Evolutionary conservation across 2,329 filamentous ascomycete species (phyloP).

Genomic region (Raffaelea arxii): DNA sequence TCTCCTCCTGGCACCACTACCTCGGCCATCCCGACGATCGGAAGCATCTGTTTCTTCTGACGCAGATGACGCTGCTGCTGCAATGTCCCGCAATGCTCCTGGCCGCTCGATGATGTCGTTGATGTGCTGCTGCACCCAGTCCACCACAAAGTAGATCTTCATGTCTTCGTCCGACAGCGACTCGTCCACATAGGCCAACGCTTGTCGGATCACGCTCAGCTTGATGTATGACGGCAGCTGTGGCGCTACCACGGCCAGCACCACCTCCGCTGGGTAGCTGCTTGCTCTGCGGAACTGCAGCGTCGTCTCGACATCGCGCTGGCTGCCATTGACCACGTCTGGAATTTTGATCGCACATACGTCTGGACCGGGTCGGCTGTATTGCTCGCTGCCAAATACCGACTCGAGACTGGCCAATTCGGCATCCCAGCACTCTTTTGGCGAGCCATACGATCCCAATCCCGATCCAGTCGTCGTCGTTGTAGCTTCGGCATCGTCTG

Average conservation of each 20-base stretch:
- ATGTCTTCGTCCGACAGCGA: conserved; percentile 76
- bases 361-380: conserved; percentile 47
- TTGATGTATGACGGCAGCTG: conserved; percentile 86
- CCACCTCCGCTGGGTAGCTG: conserved; percentile 61
- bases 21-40: conserved; percentile 16
- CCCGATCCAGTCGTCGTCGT: not conserved
- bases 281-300: conserved; percentile 62
- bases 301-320: conserved; percentile 34
- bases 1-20: not conserved
- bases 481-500: conserved; percentile 10
- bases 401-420: conserved; percentile 77
- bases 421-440: conserved; percentile 67
- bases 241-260: conserved; percentile 56
- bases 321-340: conserved; percentile 40
- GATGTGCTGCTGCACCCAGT: conserved; percentile 84
- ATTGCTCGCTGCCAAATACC: conserved; percentile 67
- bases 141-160: conserved; percentile 76
- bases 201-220: conserved; percentile 73
- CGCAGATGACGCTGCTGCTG: conserved; percentile 61
- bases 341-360: conserved; percentile 63
- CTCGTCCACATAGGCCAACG: conserved; percentile 59
- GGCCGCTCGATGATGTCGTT: conserved; percentile 76
- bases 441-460: conserved; percentile 27
- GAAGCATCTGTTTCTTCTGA: conserved; percentile 44
- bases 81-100: conserved; percentile 74